A percentile compares a stretch with the other conserved stretches of the same genome.
phyloP scores from a whole-genome alignment of 495 filamentous ascomycete genomes.

The Daldinia loculata region DNA sequence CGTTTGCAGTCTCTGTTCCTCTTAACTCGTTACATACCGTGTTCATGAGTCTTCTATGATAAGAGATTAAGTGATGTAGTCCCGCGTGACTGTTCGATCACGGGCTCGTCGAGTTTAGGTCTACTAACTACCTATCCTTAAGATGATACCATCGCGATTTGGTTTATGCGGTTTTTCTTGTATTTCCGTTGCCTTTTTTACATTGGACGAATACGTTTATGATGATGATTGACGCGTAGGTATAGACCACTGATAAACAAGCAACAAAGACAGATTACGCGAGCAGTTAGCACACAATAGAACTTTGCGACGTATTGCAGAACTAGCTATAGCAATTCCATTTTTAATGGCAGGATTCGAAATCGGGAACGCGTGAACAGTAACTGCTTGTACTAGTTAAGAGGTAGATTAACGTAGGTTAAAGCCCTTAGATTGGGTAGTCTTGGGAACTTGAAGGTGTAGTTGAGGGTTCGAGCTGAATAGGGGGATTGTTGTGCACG shows the following conservation, averaged over 20 bases:
- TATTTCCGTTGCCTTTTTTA: neutral
- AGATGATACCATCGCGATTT: neutral
- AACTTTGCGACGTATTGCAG: neutral
- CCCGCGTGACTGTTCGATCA: neutral
- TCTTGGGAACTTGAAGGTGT: no score
- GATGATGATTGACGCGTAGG: neutral
- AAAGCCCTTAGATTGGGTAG: neutral
- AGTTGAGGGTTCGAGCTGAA: neutral
- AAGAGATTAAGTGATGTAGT: neutral
- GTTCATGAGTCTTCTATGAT: neutral
- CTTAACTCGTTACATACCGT: neutral
- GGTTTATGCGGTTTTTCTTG: neutral
- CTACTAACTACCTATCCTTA: neutral
- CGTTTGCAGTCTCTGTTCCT: conserved; percentile 8
- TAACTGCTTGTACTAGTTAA: neutral
- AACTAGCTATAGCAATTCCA: neutral
- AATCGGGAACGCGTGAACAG: neutral
- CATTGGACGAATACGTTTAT: neutral
- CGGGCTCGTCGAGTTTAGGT: neutral
- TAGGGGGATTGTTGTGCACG: neutral
- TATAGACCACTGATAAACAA: neutral
- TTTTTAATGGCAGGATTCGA: neutral
- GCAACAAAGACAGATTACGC: neutral
- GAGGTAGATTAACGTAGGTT: neutral
- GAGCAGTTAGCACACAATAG: neutral